A percentile compares a stretch with the other conserved stretches of the same genome.
phyloP scores from a whole-genome alignment of 1,139 yeast species.

The Hyphopichia burtonii region DNA sequence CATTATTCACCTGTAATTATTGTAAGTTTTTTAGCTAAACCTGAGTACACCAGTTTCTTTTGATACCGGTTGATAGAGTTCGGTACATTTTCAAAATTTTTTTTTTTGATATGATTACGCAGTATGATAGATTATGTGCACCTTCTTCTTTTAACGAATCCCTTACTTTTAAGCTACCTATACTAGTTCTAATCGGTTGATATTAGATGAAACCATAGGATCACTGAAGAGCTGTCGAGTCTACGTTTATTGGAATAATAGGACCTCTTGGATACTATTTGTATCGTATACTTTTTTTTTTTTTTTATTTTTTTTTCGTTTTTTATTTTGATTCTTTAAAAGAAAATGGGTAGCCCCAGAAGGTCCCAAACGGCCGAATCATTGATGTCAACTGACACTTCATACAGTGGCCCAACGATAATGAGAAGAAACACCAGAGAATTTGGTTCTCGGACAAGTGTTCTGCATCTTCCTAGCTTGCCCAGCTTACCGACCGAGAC shows the following conservation, averaged over 20 bases:
- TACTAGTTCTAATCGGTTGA: not conserved
- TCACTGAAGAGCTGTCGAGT: too few relatives aligned
- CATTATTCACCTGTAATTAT: constrained; percentile 34
- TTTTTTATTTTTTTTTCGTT: too few relatives aligned
- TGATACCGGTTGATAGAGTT: too few relatives aligned
- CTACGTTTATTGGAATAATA: too few relatives aligned
- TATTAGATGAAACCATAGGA: not conserved
- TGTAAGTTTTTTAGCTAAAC: not conserved
- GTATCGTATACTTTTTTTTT: too few relatives aligned
- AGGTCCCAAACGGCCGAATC: constrained; percentile 3
- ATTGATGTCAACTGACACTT: constrained; percentile 1
- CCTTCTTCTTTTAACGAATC: not conserved
- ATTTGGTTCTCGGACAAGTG: constrained; percentile 16
- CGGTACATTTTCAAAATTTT: too few relatives aligned
- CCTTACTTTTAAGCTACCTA: not conserved
- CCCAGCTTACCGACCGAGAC: constrained; percentile 11
- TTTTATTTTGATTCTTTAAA: not conserved
- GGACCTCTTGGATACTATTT: too few relatives aligned
- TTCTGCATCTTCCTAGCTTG: constrained; percentile 19
- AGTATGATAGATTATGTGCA: not conserved
- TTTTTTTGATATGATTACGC: not conserved
- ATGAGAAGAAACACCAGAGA: constrained; percentile 1
- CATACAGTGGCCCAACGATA: not conserved
- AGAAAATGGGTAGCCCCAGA: not conserved
- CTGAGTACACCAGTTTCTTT: too few relatives aligned